Percentiles rank a stretch among this genome's conserved stretches.
Evolutionary conservation across 768 basidiomycete genomes (phyloP).

Genomic region (Rhizopogon sp.): DNA sequence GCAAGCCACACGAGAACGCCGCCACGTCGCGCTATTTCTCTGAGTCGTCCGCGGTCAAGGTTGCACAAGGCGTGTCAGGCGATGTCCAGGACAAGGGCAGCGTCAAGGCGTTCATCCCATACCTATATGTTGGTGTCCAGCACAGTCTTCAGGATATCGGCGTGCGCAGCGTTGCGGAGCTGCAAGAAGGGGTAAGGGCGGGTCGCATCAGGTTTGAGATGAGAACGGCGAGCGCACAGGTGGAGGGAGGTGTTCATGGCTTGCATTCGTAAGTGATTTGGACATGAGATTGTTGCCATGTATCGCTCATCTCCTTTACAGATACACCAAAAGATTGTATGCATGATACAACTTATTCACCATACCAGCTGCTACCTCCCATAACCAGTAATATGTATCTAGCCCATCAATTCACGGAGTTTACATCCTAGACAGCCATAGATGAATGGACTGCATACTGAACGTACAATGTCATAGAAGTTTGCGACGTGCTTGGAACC

Average conservation of each 20-base stretch:
- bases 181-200: constrained; percentile 58
- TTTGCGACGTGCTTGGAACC: no score
- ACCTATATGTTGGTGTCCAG: constrained; percentile 76
- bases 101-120: constrained; percentile 87
- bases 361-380: not conserved
- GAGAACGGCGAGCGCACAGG: constrained; percentile 90
- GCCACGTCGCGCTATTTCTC: constrained; percentile 77
- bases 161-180: constrained; percentile 56
- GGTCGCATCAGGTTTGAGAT: constrained; percentile 85
- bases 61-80: constrained; percentile 93
- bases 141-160: constrained; percentile 96
- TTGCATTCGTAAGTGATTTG: constrained; percentile 76
- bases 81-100: constrained; percentile 98
- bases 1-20: no score
- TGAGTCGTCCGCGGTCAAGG: constrained; percentile 77
- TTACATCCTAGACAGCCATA: no score
- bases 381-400: not conserved
- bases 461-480: no score
- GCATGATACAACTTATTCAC: constrained; percentile 21
- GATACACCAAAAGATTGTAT: constrained; percentile 56
- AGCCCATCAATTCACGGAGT: not conserved
- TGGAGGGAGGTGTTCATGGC: constrained; percentile 95
- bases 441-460: no score
- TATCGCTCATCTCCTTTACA: constrained; percentile 15
- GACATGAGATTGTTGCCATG: not conserved